Evolutionary conservation across 2,329 filamentous ascomycete genomes (phyloP), one percentile per base, ranked within the genome.

Genomic region (Sporothrix pallida): DNA sequence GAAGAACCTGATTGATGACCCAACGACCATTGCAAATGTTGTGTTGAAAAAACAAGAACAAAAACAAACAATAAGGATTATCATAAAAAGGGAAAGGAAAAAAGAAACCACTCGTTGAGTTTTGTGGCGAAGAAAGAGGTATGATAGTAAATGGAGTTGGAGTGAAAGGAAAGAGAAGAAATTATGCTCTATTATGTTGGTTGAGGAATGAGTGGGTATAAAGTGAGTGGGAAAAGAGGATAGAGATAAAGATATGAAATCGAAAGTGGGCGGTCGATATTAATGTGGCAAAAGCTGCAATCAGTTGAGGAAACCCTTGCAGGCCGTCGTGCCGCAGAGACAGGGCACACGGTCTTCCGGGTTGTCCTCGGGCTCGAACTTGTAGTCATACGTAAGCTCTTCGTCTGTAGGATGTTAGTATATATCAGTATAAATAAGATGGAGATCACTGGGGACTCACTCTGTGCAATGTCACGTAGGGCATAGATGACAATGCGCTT

Each of bases 401-500:
- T 99, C 96, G 81, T 98, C 96, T 99, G 80, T 75, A 4, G 71
- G 70, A 17, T 31, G 65, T 73, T 52, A 71, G 78, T 78, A 69
- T 78, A 77, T 56, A 50, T 31, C 31, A 2, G 60, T 9, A 65
- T 46, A 62, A 12, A 62, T 15, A 78, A 62, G n/a, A 6, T n/a
- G 42, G 3, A 58, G 23, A 26, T 20, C 26, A 44, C 23, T 48
- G 46, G 23, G 31, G 31, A 90, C 93, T 87, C 89, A 98, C 96
- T 96, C 87, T 95, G 91, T 78, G 90, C 90, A 83, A 99, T 99
- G 83, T 98, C 95, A 81, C 96, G 91, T 81, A 98, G 86, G 54
- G 96, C 96, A 85, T 99, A 99, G 80, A 99, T 99, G 83, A 99
- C 96, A 84, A 99, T 99, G 77, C 96, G 90, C 85, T 98, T 98